phyloP scores from a whole-genome alignment of 805 yeast genomes.

The Sugiyamaella americana region DNA sequence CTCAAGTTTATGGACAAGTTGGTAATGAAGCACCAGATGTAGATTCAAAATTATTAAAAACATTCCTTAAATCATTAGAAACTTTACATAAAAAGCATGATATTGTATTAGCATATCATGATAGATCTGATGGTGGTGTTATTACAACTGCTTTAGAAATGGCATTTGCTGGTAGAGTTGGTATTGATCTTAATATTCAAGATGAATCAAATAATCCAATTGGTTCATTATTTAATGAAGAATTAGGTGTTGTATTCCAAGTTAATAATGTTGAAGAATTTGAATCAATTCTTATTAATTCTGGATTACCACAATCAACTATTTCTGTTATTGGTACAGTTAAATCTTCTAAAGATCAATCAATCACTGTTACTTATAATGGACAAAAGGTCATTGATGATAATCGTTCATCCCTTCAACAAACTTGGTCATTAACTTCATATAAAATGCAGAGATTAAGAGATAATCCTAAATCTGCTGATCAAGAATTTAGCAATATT shows the following conservation, averaged over 20 bases:
- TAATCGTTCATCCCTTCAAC: conserved; percentile 68
- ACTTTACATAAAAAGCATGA: conserved; percentile 58
- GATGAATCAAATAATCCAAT: conserved; percentile 33
- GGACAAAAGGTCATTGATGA: conserved; percentile 42
- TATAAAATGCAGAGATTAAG: conserved; percentile 84
- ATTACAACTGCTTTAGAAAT: conserved; percentile 80
- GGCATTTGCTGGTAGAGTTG: conserved; percentile 95
- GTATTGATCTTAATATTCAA: conserved; percentile 51
- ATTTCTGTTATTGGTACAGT: conserved; percentile 61
- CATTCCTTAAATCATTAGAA: conserved; percentile 62
- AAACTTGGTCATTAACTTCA: conserved; percentile 81
- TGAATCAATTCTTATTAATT: conserved; percentile 44
- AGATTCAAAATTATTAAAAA: conserved; percentile 55
- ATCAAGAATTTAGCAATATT: conserved; percentile 73
- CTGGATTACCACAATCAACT: conserved; percentile 51
- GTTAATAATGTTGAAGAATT: conserved; percentile 55
- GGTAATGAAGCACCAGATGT: conserved; percentile 84
- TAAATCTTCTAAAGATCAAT: conserved; percentile 45
- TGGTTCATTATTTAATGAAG: conserved; percentile 69
- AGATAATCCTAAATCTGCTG: conserved; percentile 89
- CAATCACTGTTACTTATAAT: conserved; percentile 43
- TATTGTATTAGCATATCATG: conserved; percentile 82
- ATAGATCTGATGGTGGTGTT: conserved; percentile 94
- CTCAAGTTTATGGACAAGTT: conserved; percentile 86
- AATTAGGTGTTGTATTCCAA: conserved; percentile 95